phyloP scores from a whole-genome alignment of 192 early-diverging fungal genomes.

The Rhizoclosmatium globosum region DNA sequence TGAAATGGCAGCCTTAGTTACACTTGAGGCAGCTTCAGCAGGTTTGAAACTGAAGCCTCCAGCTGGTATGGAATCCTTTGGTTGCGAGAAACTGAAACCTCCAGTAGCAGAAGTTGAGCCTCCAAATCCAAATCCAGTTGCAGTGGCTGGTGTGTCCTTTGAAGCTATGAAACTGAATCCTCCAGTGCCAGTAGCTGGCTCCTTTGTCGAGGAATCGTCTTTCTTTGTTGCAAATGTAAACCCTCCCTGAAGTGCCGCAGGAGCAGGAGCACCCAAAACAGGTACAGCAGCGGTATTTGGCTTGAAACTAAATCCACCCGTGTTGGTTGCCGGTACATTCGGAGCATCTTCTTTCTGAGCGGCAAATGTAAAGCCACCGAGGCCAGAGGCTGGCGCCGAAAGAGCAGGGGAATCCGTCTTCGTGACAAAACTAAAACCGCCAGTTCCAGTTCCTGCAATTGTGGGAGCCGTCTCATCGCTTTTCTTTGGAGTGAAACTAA shows the following conservation, averaged over 20 bases:
- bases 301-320: neutral
- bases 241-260: no score
- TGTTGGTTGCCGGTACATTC: neutral
- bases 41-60: neutral
- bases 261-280: no score
- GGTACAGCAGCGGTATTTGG: no score
- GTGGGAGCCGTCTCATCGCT: neutral
- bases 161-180: neutral
- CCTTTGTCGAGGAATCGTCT: no score
- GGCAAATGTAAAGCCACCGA: neutral
- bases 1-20: no score
- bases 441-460: neutral
- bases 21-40: neutral
- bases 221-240: no score
- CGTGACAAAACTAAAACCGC: neutral
- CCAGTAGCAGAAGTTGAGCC: no score
- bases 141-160: neutral
- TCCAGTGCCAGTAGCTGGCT: no score
- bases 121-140: no score
- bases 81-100: neutral
- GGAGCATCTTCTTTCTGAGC: neutral
- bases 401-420: neutral
- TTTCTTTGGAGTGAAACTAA: neutral
- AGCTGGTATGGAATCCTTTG: neutral
- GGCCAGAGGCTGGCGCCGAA: neutral